Evolutionary conservation across 352 stramenopile species (phyloP), one percentile per base, ranked within the genome.

Genomic region (Salisapilia sapeloensis): DNA sequence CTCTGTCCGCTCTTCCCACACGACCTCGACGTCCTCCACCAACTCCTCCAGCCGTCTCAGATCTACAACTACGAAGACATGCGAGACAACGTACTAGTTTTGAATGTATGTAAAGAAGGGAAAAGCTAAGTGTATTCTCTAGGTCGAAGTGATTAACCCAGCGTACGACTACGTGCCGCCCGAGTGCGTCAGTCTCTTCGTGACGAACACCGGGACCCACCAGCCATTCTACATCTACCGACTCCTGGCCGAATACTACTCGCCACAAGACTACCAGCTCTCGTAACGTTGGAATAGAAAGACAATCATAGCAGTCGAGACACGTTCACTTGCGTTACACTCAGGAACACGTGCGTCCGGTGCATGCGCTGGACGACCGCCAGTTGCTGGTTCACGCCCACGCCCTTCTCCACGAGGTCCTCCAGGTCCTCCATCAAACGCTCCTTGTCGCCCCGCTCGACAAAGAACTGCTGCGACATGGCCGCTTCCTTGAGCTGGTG

Each of bases 181-280:
- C 11, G 82, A 98, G 50, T 84, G 95, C 21, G 92, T 99, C 33
- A 94, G 87, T 45, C 56, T 99, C 23, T 98, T 96, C 53, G 93
- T 98, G 30, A 98, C 94, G 24, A 98, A 98, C 57, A 96, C 94
- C 4, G 94, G 94, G 24, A 87, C 85, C n/a, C 92, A 98, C 48
- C 92, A 97, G 56, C 92, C 94, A 15, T 97, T 85, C 27, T 98
- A 98, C 56, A 96, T 99, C 39, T 99, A 98, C 56, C 75, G 94
- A 30, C 57, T 98, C 42, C 62, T 98, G n/a, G 81, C 86, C 16
- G 94, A 99, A 55, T 97, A 97, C 48, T 98, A 98, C 63, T 94
- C 96, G 46, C 85, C 70, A 28, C 87, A 98, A 46, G 93, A 98
- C 64, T 96, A 91, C 46, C 69, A 86, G 47, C 56, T 91, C 12